Base-by-base conservation (phyloP, 2,329 filamentous ascomycete genomes). In the Colletotrichum sp. region DNA sequence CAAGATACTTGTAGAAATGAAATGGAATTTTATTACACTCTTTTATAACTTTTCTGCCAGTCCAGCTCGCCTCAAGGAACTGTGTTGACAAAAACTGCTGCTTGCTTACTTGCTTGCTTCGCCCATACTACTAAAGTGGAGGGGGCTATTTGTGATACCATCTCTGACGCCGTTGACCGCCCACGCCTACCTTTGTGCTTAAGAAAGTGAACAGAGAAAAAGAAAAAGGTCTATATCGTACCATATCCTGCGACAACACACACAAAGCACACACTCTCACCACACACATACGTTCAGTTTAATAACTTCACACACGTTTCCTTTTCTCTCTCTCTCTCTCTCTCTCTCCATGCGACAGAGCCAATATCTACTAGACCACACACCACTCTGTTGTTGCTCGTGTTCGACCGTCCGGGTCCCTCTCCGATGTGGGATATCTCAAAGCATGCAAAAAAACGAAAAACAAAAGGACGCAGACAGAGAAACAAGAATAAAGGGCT, bases 191-290 rank as follows among this genome's bases (percentile, higher is more conserved):
- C 34, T 15, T 28, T 52, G n/a, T 67, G 21, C 52, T 55, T 8
- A 57, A 57, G 4, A 21, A 32, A 26, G 18, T 30, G 28, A 28
- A 61, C 10, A 32, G 32, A 32, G 13, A 18, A 57, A 21, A 52
- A 36, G 15, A 16, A 36, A 32, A 32, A 16, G 52, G 32, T 76
- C 70, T 76, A 69, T 76, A 65, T 73, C 74, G 74, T 76, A 67
- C 59, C 59, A 30, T 57, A 36, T 65, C 70, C 74, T 15, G 61
- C n/a, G 26, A 65, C 48, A 64, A 30, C 26, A 55, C 21, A 26
- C 13, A 71, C 15, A 13, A 10, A 39, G 26, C 24, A 4, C 21
- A 16, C 36, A n/a, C 57, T 32, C 48, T 43, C 5, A 9, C 3
- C 28, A 24, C 59, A 32, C 34, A 34, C 32, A 71, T 6, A 36